These are phyloP conservation scores for Backusella psychrophila DNA, from an alignment of 192 early-diverging fungal genomes.

Conservation along the genomic window DNA sequence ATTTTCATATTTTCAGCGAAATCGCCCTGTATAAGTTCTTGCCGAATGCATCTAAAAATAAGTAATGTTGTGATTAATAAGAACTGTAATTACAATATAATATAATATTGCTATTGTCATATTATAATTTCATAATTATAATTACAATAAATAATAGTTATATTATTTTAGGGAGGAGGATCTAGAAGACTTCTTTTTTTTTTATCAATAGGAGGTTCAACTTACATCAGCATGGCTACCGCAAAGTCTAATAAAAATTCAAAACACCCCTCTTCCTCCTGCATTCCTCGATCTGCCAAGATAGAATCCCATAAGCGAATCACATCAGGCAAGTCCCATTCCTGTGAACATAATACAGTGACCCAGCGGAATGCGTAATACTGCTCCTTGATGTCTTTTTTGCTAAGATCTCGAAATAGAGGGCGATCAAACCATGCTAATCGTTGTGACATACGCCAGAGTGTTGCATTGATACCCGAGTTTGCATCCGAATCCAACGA, in stretches of 20 bases:
- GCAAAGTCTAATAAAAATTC: constrained; percentile 76
- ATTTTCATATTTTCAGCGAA: constrained; percentile 63
- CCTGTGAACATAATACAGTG: constrained; percentile 72
- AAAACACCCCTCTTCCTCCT: constrained; percentile 46
- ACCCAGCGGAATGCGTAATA: constrained; percentile 86
- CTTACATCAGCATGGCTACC: constrained; percentile 70
- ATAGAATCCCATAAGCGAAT: constrained; percentile 80
- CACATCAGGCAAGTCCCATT: constrained; percentile 75
- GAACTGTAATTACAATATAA: background rate
- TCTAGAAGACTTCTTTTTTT: background rate
- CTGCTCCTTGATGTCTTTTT: constrained; percentile 63
- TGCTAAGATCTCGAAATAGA: constrained; percentile 56
- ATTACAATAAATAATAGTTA: background rate
- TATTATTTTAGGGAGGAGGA: background rate
- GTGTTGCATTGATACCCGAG: constrained; percentile 60
- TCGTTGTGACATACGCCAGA: constrained; percentile 54
- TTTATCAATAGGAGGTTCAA: constrained; percentile 6
- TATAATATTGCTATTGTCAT: background rate
- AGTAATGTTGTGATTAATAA: constrained; percentile 3
- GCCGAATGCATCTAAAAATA: constrained; percentile 44
- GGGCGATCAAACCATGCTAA: constrained; percentile 55
- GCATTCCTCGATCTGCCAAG: constrained; percentile 59
- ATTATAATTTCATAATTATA: background rate
- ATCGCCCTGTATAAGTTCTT: constrained; percentile 51
- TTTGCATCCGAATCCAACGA: constrained; percentile 59